These are phyloP conservation scores for Lasiodiplodia citricola DNA, from an alignment of 2,329 filamentous ascomycete genomes.

Conservation along the genomic window DNA sequence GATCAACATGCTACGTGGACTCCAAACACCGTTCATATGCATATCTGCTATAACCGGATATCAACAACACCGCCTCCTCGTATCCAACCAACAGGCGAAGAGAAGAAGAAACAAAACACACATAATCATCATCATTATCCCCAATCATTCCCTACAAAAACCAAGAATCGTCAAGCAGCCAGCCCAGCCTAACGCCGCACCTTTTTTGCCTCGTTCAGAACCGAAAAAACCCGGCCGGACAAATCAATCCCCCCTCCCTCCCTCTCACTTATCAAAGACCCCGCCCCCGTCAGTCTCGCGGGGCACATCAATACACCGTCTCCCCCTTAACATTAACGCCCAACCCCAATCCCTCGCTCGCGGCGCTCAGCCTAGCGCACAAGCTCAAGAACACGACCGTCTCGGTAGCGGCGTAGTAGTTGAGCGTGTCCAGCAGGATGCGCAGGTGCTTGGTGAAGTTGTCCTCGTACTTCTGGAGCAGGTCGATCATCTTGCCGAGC, in stretches of 20 bases:
- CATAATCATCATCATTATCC: no score
- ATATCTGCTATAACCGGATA: not conserved
- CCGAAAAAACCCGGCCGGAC: no score
- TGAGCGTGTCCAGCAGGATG: constrained; percentile 91
- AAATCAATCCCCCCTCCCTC: no score
- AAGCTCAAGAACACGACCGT: constrained; percentile 91
- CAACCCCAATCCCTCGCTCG: constrained; percentile 40
- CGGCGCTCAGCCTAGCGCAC: constrained; percentile 80
- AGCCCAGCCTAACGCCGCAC: no score
- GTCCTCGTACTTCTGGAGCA: constrained; percentile 87
- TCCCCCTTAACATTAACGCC: constrained; percentile 17
- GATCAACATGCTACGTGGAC: no score
- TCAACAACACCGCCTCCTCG: not conserved
- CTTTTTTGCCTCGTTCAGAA: no score
- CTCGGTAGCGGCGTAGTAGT: constrained; percentile 96
- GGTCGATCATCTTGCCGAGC: constrained; percentile 81
- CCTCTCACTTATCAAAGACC: no score
- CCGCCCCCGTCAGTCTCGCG: no score
- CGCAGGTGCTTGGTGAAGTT: constrained; percentile 93
- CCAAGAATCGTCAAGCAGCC: no score
- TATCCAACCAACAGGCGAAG: not conserved
- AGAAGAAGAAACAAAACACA: no score
- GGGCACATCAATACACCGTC: constrained; percentile 5
- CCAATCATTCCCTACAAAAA: no score
- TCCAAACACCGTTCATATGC: not conserved